Evolutionary conservation across 2,329 filamentous ascomycete species (phyloP), one percentile per base, ranked within the genome.

Genomic region (Apiospora phragmitis): DNA sequence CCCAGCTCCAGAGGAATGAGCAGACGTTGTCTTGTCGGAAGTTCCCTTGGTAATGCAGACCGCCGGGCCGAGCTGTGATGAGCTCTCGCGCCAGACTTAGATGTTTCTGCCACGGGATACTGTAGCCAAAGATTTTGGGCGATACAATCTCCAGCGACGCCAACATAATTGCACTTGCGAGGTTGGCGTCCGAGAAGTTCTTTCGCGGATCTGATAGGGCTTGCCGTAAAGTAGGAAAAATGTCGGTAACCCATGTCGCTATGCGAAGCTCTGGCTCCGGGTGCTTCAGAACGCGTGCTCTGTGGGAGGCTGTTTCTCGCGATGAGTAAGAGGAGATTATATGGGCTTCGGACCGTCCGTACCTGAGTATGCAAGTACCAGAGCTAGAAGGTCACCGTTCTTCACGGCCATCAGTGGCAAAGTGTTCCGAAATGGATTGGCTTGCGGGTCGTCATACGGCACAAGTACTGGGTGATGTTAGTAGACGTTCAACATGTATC

Each of bases 131-230:
- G 0, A 92, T 92, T 70, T 91, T 92, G 0, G 94, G 94, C 0
- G 92, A 94, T 67, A 96, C 91, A 70, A 96, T 95, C 77, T 96
- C 93, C 26, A 96, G 84, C 1, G 93, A 95, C 0, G 93, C 89
- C 65, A 97, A 87, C 92, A 96, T 94, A 73, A 97, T 94, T 9
- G 93, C 92, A 0, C 93, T 94, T 0, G 93, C 93, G 3, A 97
- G 85, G 69, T 92, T 93, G 21, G 89, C 89, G 74, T 94, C 91
- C 0, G 92, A 91, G 14, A 94, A 90, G 51, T 89, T 88, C 72
- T 88, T 85, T 49, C 85, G 84, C 0, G 87, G 85, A 69, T 90
- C 87, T 71, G 87, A 85, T 29, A 96, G 84, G 1, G 92, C 90
- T 72, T 88, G 82, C 38, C 93, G 89, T 26, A 97, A 85, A 21